Conservation (phyloP, 352 stramenopile genomes). For the Phytophthora megakarya region DNA sequence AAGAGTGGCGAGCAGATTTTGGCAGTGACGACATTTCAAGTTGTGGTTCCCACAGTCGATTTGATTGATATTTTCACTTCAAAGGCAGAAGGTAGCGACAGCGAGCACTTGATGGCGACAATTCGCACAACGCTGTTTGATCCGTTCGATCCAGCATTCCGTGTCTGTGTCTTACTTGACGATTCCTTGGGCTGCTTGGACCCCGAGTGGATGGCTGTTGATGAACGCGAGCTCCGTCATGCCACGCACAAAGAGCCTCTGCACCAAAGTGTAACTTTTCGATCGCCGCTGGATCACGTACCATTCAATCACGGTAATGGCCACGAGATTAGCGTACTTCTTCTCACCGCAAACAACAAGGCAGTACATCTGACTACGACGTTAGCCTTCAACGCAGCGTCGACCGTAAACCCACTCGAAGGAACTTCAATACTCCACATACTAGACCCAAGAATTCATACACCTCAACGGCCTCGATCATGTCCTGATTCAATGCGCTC, state of each 20-base stretch:
- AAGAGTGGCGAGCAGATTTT: constrained; percentile 36
- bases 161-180: constrained; percentile 53
- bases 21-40: constrained; percentile 44
- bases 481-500: constrained; percentile 26
- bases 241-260: constrained; percentile 16
- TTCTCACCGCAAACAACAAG: constrained; percentile 59
- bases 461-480: constrained; percentile 23
- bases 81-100: constrained; percentile 2
- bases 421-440: constrained; percentile 26
- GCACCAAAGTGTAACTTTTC: constrained; percentile 41
- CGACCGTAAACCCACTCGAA: constrained; percentile 12
- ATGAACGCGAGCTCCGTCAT: constrained; percentile 15
- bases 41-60: constrained; percentile 42
- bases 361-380: constrained; percentile 29
- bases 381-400: constrained; percentile 22
- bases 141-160: constrained; percentile 37
- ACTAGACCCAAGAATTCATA: constrained; percentile 26
- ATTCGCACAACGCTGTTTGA: constrained; percentile 56
- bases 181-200: constrained; percentile 51
- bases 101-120: constrained; percentile 27
- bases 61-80: constrained; percentile 33
- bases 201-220: constrained; percentile 31
- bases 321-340: constrained; percentile 45
- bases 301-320: constrained; percentile 13
- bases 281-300: constrained; percentile 41